Percentiles rank a stretch among this genome's conserved stretches.
phyloP scores from a whole-genome alignment of 768 basidiomycete species.

The Lactarius psammicola region DNA sequence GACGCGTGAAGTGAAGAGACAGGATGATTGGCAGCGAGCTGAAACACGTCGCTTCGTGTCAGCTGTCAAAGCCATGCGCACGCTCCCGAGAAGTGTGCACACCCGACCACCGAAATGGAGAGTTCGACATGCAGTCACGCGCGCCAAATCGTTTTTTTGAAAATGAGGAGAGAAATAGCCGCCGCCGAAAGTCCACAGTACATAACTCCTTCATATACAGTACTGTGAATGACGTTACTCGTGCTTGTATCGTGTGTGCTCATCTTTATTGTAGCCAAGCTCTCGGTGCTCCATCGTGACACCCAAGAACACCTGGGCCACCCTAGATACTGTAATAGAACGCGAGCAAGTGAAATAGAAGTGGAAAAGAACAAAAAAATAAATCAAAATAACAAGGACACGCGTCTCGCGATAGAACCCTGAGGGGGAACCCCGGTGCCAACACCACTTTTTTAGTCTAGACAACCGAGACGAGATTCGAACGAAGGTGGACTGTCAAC shows the following conservation, averaged over 20 bases:
- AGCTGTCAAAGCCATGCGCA: conserved; percentile 7
- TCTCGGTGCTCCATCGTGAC: background rate
- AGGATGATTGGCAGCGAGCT: conserved; percentile 1
- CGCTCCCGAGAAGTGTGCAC: background rate
- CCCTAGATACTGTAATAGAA: conserved; percentile 11
- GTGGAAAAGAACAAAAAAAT: background rate
- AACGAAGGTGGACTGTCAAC: conserved; percentile 12
- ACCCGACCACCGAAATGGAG: background rate
- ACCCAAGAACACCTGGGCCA: background rate
- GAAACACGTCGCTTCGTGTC: conserved; percentile 18
- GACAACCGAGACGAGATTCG: conserved; percentile 5
- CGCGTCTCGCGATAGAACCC: background rate
- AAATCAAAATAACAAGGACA: background rate
- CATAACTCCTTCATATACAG: background rate
- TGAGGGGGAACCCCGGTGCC: background rate
- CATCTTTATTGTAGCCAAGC: conserved; percentile 13
- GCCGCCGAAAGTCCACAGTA: background rate
- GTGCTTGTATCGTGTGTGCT: background rate
- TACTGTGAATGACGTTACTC: conserved; percentile 7
- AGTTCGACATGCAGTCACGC: background rate
- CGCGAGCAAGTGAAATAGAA: background rate
- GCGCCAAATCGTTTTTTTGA: background rate
- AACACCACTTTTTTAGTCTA: conserved; percentile 4
- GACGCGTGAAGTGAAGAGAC: conserved; percentile 16
- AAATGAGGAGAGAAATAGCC: background rate